These are phyloP conservation scores for Colletotrichum musae DNA, from an alignment of 2,329 filamentous ascomycete species.

Conservation along the genomic window DNA sequence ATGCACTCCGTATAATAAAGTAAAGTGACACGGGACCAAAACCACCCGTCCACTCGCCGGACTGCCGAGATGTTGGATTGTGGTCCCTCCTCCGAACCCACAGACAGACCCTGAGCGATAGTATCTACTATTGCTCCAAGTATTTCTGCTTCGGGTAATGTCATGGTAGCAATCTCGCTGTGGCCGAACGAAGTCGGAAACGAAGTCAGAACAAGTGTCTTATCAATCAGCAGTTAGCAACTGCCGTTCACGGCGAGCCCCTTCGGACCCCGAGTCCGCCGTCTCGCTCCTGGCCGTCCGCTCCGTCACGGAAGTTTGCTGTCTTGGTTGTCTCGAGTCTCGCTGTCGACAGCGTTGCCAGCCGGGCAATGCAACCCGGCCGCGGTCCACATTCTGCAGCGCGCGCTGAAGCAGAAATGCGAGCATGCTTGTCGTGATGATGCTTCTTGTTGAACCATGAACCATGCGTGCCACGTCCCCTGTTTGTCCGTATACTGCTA, in stretches of 20 bases:
- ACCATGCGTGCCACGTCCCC: slow-evolving; percentile 17
- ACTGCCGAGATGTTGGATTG: neutral
- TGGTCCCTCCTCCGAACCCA: slow-evolving; percentile 1
- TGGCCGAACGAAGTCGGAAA: neutral
- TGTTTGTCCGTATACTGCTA: neutral
- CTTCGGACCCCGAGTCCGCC: slow-evolving; percentile 8
- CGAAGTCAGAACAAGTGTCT: too few species aligned
- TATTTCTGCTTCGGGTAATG: too few species aligned
- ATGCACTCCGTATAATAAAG: too few species aligned
- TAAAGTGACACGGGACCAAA: neutral
- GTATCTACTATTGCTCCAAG: too few species aligned
- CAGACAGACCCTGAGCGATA: neutral
- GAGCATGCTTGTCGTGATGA: slow-evolving; percentile 27
- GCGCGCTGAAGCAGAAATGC: slow-evolving; percentile 1
- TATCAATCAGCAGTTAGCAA: neutral
- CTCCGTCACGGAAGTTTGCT: neutral
- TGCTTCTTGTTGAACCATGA: slow-evolving; percentile 18
- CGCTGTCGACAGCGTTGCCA: slow-evolving; percentile 28
- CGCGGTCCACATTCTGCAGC: slow-evolving; percentile 16
- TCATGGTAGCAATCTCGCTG: slow-evolving; percentile 8
- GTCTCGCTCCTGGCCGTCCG: neutral
- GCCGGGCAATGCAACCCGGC: slow-evolving; percentile 11
- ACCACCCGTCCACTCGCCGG: neutral
- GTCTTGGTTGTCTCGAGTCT: neutral
- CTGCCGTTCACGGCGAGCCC: neutral